Conservation (phyloP, 2,329 filamentous ascomycete genomes). For the Neoscytalidium dimidiatum region DNA sequence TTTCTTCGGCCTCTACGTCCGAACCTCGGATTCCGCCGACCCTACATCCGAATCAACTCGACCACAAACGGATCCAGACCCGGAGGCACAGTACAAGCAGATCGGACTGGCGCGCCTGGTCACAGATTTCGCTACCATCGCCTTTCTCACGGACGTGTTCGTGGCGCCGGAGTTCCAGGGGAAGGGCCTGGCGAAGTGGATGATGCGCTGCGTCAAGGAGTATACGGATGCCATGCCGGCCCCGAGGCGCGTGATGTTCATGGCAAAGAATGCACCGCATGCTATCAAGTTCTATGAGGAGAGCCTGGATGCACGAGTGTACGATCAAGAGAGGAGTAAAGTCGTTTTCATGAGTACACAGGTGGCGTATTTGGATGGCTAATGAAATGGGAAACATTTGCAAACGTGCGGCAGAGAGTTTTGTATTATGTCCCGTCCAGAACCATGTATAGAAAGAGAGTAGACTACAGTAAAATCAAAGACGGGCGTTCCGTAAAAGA, state of each 20-base stretch:
- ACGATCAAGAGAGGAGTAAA: constrained; percentile 17
- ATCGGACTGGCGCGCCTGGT: constrained; percentile 65
- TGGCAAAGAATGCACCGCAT: constrained; percentile 29
- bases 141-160: constrained; percentile 71
- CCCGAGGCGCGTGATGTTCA: constrained; percentile 48
- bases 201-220: constrained; percentile 63
- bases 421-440: no score
- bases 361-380: no score
- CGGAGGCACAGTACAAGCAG: constrained; percentile 30
- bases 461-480: no score
- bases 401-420: no score
- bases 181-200: constrained; percentile 64
- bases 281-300: constrained; percentile 30
- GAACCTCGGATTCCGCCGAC: no score
- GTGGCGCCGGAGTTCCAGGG: constrained; percentile 61
- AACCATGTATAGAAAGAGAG: no score
- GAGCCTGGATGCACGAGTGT: constrained; percentile 31
- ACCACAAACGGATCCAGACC: constrained; percentile 15
- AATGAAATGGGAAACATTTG: no score
- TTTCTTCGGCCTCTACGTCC: constrained; percentile 30
- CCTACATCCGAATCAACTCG: constrained; percentile 16
- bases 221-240: constrained; percentile 58
- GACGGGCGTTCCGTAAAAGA: no score
- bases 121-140: constrained; percentile 69
- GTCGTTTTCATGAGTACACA: constrained; percentile 12